Base-by-base conservation (phyloP, 2,329 filamentous ascomycete genomes). In the Aquanectria penicillioides region DNA sequence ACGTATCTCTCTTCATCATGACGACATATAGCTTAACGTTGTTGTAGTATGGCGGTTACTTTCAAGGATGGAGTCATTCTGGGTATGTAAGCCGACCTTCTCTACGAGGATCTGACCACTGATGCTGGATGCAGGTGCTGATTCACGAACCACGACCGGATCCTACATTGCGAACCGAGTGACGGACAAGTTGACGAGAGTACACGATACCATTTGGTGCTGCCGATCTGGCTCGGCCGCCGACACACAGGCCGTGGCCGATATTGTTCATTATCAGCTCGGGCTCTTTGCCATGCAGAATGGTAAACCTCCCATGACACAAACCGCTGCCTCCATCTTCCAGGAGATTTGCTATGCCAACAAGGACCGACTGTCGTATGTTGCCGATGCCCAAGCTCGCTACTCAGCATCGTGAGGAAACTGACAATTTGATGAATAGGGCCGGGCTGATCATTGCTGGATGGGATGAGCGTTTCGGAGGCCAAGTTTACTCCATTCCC, bases 141-240 rank as follows among this genome's bases (percentile, higher is more conserved):
- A 99, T 79, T 97, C 93, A 73, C 89, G 95, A 82, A 99, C 95
- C 67, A 99, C 95, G 41, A 99, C 94, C 53, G 95, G 95, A 72
- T 89, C 94, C 70, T 99, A 98, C 85, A 98, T 99, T 75, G 95
- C 95, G 71, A 99, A 99, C 80, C 90, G 95, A 84, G 95, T 99
- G 67, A 99, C 95, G 65, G 95, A 99, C 86, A 99, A 99, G 85
- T 89, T 99, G 76, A 99, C 95, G 72, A 91, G 94, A 83, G 94
- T 99, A 61, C 92, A 97, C 81, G 95, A 99, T 79, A 98, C 94
- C 59, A 98, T 99, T 80, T 99, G 95, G 95, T 99, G 95, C 83
- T 99, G 95, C 83, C 90, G 95, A 73, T 98, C 95, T 61, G 95
- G 95, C 48, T 99, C 95, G 22, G 95, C 95, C 26, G 95, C 95